phyloP scores from a whole-genome alignment of 139 green algal genomes.

The Dunaliella sp. region DNA sequence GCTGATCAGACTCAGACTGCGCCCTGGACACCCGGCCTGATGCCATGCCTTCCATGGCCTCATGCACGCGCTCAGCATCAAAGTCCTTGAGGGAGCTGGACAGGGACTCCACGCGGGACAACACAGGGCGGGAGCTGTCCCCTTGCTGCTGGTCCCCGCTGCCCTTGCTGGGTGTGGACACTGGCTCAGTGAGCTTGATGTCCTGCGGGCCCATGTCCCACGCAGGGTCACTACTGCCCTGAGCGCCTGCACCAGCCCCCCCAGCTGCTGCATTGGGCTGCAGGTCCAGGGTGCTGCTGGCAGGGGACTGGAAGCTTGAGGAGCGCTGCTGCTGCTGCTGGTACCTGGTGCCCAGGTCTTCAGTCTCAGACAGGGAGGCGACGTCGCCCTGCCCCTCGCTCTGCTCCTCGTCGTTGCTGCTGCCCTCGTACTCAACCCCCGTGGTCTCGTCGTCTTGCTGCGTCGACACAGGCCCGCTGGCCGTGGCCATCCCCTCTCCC shows the following conservation, averaged over 20 bases:
- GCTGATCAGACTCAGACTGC: background rate
- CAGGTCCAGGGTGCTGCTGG: background rate
- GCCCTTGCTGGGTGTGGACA: conserved; percentile 48
- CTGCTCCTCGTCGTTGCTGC: conserved; percentile 20
- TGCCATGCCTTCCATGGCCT: conserved; percentile 1
- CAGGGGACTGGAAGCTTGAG: conserved; percentile 4
- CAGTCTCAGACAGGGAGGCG: background rate
- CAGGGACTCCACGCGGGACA: conserved; percentile 55
- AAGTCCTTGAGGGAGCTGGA: conserved; percentile 60
- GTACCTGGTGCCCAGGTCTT: background rate
- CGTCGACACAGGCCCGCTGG: conserved; percentile 35
- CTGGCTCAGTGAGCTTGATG: conserved; percentile 53
- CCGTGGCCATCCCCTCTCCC: conserved; percentile 1
- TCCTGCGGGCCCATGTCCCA: conserved; percentile 53
- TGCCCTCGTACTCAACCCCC: conserved; percentile 21
- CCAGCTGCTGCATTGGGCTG: background rate
- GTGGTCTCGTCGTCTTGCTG: conserved; percentile 23
- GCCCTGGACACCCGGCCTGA: background rate
- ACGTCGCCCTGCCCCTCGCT: background rate
- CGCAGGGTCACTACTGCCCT: conserved; percentile 19
- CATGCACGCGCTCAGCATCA: conserved; percentile 35
- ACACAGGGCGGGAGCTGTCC: conserved; percentile 30
- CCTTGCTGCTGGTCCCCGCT: background rate
- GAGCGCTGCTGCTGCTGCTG: background rate
- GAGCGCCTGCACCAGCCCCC: background rate